Evolutionary conservation across 75 land plant species (phyloP), one percentile per base, ranked within the genome.

Genomic region (Pinus taeda): DNA sequence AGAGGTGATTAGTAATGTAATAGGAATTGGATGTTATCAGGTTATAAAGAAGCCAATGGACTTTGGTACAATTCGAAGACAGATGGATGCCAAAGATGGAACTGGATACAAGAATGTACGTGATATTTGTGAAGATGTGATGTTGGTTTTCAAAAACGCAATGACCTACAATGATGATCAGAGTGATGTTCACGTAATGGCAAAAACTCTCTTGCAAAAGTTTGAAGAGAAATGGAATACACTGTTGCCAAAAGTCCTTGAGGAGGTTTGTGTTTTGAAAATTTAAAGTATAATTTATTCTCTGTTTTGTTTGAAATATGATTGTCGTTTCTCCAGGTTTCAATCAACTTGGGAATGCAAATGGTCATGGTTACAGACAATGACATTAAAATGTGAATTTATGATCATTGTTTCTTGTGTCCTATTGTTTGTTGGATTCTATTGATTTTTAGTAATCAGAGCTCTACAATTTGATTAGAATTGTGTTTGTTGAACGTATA

Each of bases 11-110:
- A 1, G n/a, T 74, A 58, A 78, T 67, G 6, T 14, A 20, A 20
- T 26, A 6, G 57, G 42, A 30, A 17, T 74, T 65, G 5, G 37
- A 15, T n/a, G 6, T 57, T 59, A 77, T 75, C 79, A 93, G 98
- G 85, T 96, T 24, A 90, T 96, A 66, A 88, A 96, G 30, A 88
- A 87, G 66, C 97, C 98, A 22, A 96, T 96, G 98, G 98, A 96
- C 74, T 85, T 96, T 72, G 85, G 95, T 74, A 96, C 98, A 62
- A 92, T 96, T 18, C 81, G 82, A 65, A 90, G 85, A 57, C 81
- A 78, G 79, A 94, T 96, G 97, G 98, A 96, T 75, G 97, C 91
- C 13, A 96, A 88, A 80, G 98, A 96, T 84, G 91, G 85, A 58
- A 81, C 88, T 76, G 89, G 89, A 60, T 96, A 96, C 82, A 90